These are phyloP conservation scores for Dactylonectria estremocensis DNA, from an alignment of 2,329 filamentous ascomycete genomes.

Conservation along the genomic window DNA sequence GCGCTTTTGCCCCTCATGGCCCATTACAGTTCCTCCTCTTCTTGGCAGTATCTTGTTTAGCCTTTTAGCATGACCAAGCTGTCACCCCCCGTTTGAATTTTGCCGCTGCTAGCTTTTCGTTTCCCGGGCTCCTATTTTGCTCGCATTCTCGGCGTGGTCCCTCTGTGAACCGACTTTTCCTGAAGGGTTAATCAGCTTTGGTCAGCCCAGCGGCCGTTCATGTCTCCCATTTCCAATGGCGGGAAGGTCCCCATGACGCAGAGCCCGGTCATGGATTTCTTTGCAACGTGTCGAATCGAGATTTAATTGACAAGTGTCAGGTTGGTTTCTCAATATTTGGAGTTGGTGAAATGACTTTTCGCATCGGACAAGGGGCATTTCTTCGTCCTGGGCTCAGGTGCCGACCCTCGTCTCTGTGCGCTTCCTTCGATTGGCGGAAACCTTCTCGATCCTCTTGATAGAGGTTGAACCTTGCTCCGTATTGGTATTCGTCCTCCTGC, in stretches of 20 bases:
- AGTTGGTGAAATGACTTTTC: too few species aligned
- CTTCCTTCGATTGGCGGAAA: not conserved
- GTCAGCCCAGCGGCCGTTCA: not conserved
- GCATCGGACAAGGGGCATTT: not conserved
- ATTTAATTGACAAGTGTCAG: not conserved
- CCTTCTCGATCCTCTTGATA: not conserved
- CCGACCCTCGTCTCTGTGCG: too few species aligned
- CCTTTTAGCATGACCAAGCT: not conserved
- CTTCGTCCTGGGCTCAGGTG: not conserved
- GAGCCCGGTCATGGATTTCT: not conserved
- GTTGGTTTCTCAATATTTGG: too few species aligned
- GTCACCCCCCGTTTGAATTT: not conserved
- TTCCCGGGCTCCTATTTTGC: not conserved
- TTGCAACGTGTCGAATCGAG: not conserved
- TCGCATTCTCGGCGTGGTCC: not conserved
- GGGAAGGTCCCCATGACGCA: too few species aligned
- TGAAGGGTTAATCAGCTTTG: not conserved
- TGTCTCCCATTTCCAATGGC: not conserved
- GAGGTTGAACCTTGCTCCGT: not conserved
- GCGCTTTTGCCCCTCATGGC: not conserved
- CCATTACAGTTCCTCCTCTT: not conserved
- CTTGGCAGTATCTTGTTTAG: not conserved
- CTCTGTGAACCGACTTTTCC: not conserved
- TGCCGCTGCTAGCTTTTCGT: not conserved
- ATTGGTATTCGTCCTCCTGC: constrained; percentile 6